phyloP scores from a whole-genome alignment of 495 filamentous ascomycete species.

The Tetracladium marchalianum region DNA sequence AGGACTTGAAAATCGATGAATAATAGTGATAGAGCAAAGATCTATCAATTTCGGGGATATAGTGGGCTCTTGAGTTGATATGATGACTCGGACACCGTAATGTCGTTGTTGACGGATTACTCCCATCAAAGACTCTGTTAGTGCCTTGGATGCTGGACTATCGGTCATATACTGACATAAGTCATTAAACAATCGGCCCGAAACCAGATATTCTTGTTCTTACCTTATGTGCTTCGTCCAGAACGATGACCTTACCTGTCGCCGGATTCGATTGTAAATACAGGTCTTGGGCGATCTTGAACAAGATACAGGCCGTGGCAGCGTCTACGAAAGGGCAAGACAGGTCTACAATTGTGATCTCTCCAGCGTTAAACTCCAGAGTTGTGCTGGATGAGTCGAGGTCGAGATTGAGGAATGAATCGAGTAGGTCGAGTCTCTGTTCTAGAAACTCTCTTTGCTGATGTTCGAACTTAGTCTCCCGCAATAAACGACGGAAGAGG shows the following conservation, averaged over 20 bases:
- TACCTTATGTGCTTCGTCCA: conserved; percentile 25
- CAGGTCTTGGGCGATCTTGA: conserved; percentile 51
- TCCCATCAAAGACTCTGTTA: conserved; percentile 56
- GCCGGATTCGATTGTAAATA: conserved; percentile 41
- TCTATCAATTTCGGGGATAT: conserved; percentile 57
- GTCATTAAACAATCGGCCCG: neutral
- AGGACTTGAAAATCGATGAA: conserved; percentile 64
- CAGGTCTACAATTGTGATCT: conserved; percentile 62
- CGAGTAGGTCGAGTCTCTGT: conserved; percentile 44
- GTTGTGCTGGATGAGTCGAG: neutral
- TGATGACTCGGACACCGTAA: conserved; percentile 50
- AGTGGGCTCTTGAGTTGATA: conserved; percentile 72
- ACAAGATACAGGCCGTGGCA: conserved; percentile 54
- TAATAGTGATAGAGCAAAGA: conserved; percentile 58
- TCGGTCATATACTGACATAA: conserved; percentile 36
- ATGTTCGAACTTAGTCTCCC: conserved; percentile 25
- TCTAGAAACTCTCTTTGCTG: conserved; percentile 38
- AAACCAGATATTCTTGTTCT: too few relatives aligned
- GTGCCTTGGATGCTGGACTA: conserved; percentile 29
- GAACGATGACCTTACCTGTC: conserved; percentile 33
- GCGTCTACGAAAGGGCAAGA: conserved; percentile 59
- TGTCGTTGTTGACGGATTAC: conserved; percentile 62
- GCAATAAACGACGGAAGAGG: conserved; percentile 30
- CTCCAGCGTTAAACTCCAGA: conserved; percentile 24
- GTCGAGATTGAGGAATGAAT: conserved; percentile 38